Base-by-base conservation (phyloP, 768 basidiomycete species). In the Crepidotus variabilis region DNA sequence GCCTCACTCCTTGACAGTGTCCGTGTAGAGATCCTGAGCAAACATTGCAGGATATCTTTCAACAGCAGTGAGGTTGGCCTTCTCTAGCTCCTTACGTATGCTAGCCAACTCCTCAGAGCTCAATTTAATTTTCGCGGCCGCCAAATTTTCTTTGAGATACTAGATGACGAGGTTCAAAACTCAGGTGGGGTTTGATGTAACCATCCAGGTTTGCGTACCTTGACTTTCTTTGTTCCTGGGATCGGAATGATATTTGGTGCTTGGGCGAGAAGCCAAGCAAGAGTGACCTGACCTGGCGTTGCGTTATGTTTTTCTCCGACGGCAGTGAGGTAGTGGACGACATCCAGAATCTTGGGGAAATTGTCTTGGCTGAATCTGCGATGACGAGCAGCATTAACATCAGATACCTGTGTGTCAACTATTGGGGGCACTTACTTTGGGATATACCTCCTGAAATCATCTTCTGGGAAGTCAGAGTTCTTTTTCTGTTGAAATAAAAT, bases 191-290 rank as follows among this genome's bases (percentile, higher is more conserved):
- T 36, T 4, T 28, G 10, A n/a, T 20, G 11, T 18, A 39, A 6
- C 24, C 72, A 65, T 71, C 69, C 60, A 77, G 65, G 28, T 67
- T 73, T 50, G n/a, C n/a, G n/a, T n/a, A n/a, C n/a, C n/a, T n/a
- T n/a, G n/a, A n/a, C n/a, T n/a, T n/a, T n/a, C n/a, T 69, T 76
- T 2, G 78, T 79, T 2, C 78, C 80, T 1, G 80, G 79, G 59
- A 82, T 78, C 4, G 78, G 72, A 57, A 81, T 74, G 54, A 82
- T 60, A 51, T 79, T 74, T 11, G 71, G 61, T 2, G 78, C 78
- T 64, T 81, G 77, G 0, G 74, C 74, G 16, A 82, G 73, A 2
- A 81, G 57, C 79, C 77, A 3, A 76, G n/a, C n/a, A n/a, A n/a
- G n/a, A n/a, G n/a, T n/a, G n/a, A n/a, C n/a, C n/a, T n/a, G n/a